Evolutionary conservation across 371 early-diverging fungal genomes (phyloP), one percentile per base, ranked within the genome.

Genomic region (Lichtheimia ramosa): DNA sequence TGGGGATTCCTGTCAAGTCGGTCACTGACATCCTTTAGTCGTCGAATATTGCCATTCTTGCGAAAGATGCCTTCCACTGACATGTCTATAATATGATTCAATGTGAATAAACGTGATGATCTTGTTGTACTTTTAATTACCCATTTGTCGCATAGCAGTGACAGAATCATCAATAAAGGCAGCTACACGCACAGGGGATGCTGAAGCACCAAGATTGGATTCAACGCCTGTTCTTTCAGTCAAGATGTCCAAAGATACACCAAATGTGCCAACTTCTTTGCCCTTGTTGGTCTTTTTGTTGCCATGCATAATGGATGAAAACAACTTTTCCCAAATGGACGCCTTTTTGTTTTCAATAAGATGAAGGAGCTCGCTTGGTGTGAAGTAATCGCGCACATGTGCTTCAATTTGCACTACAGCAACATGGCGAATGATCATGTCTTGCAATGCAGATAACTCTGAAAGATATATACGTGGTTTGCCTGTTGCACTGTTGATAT

Each of bases 31-130:
- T 92, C 91, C 54, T 92, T 92, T 40, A 97, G 73, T 25, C 91
- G 70, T 56, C 92, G 78, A 62, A 97, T 95, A 66, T 98, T 97
- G 16, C 98, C 98, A 64, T 96, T 98, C 74, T 96, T 97, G 56
- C 98, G 83, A 82, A 98, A 98, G 2, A 97, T 88, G 15, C 98
- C 98, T 71, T 97, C 97, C 13, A 92, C 87, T 0, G 90, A 80
- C 85, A 98, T 84, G 68, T 97, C 93, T 91, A n/a, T 8, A 49
- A 18, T 15, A 24, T 10, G 39, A 12, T 34, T 1, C 1, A 5
- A 40, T 18, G 1, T 49, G 15, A 39, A 21, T 21, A 16, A 25
- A 7, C 56, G 2, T 42, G 12, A 14, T 46, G n/a, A 18, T 8
- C 21, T 13, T 40, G 34, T 20, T 18, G 28, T 49, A 14, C 28